A percentile compares a stretch with the other conserved stretches of the same genome.
phyloP scores from a whole-genome alignment of 106 monocot species.

The Platanthera zijinensis region DNA sequence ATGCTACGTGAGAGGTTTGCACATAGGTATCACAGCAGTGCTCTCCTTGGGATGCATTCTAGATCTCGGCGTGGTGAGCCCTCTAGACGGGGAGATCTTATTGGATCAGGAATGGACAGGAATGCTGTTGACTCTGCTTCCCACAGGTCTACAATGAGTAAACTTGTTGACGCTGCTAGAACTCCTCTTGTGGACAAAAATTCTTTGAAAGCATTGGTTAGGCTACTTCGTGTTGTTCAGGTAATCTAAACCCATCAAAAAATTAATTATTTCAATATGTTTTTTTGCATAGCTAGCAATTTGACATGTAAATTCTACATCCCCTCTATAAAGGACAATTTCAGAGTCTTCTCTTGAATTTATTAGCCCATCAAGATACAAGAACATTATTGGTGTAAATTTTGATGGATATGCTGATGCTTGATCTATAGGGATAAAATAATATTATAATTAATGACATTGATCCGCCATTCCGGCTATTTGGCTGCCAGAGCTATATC shows the following conservation, averaged over 20 bases:
- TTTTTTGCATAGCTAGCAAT: neutral
- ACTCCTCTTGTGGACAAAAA: constrained; percentile 72
- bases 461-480: constrained; percentile 79
- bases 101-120: constrained; percentile 48
- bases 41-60: constrained; percentile 78
- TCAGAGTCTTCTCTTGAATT: constrained; percentile 86
- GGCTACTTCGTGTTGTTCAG: constrained; percentile 93
- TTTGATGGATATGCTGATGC: constrained; percentile 90
- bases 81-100: constrained; percentile 59
- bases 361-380: constrained; percentile 78
- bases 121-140: constrained; percentile 35
- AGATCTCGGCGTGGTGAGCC: constrained; percentile 77
- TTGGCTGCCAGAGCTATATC: constrained; percentile 77
- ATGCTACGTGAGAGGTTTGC: constrained; percentile 98
- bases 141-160: constrained; percentile 39
- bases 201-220: constrained; percentile 77
- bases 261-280: neutral
- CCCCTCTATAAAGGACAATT: constrained; percentile 88
- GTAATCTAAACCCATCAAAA: constrained; percentile 21
- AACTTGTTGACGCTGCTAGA: constrained; percentile 77
- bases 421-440: constrained; percentile 50
- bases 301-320: constrained; percentile 29
- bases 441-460: constrained; percentile 16
- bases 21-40: constrained; percentile 60
- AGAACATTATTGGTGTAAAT: constrained; percentile 69